Evolutionary conservation across 1,284 basidiomycete species (phyloP).

Genomic region (Fistulinella staudtii): DNA sequence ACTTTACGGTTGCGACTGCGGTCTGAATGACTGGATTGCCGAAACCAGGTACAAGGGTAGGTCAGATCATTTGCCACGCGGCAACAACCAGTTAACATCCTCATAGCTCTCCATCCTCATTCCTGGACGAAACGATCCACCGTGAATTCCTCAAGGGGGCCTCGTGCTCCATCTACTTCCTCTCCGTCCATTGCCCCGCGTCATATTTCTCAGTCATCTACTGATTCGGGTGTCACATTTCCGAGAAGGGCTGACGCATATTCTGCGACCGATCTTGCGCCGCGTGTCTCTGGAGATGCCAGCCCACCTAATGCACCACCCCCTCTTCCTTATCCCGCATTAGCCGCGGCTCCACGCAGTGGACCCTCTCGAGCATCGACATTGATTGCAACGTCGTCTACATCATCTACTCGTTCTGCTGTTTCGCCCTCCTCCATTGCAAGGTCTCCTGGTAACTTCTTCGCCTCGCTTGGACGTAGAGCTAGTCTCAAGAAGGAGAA

Average conservation of each 20-base stretch:
- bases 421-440: slow-evolving; percentile 32
- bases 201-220: slow-evolving; percentile 65
- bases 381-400: slow-evolving; percentile 34
- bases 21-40: slow-evolving; percentile 72
- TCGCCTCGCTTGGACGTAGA: slow-evolving; percentile 70
- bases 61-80: slow-evolving; percentile 4
- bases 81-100: slow-evolving; percentile 9
- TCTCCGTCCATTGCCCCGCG: slow-evolving; percentile 47
- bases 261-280: slow-evolving; percentile 66
- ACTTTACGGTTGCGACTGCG: slow-evolving; percentile 72
- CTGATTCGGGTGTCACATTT: slow-evolving; percentile 72
- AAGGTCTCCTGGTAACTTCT: slow-evolving; percentile 57
- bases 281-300: slow-evolving; percentile 41
- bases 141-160: slow-evolving; percentile 22
- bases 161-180: slow-evolving; percentile 30
- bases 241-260: slow-evolving; percentile 72
- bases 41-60: slow-evolving; percentile 55
- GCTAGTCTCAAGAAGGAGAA: slow-evolving; percentile 51
- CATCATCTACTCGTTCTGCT: slow-evolving; percentile 30
- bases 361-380: slow-evolving; percentile 28
- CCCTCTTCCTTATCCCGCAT: slow-evolving; percentile 71
- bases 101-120: slow-evolving; percentile 28
- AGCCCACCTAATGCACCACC: slow-evolving; percentile 54
- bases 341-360: slow-evolving; percentile 37
- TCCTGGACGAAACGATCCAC: slow-evolving; percentile 23